Base-by-base conservation (phyloP, 1,284 basidiomycete genomes). In the Porodaedalea pini region DNA sequence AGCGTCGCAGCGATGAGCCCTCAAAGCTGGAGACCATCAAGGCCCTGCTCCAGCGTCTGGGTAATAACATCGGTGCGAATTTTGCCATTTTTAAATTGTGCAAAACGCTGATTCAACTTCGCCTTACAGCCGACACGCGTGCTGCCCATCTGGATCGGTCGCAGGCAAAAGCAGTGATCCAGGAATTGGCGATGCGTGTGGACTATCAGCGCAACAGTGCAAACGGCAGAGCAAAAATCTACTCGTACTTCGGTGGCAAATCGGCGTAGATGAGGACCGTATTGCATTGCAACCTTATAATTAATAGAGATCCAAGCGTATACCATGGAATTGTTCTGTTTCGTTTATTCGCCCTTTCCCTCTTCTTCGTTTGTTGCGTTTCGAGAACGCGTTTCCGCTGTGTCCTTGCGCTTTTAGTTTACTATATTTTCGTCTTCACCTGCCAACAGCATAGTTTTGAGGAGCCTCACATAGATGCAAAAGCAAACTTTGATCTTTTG, bases 71-170 rank as follows among this genome's bases (percentile, higher is more conserved):
- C 53, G 75, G 87, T 88, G 56, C 45, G 77, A 70, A 62, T 66
- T 64, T 40, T 27, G 13, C 17, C 19, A 5, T 47, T 36, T 19
- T 43, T 19, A 7, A n/a, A 13, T 52, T 34, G 27, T 11, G 6
- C 5, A 3, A 19, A 2, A 34, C 32, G 32, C 13, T 7, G 7
- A 15, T 37, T 25, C 31, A 17, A 17, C 21, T 54, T 34, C 49
- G 36, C 34, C 41, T 19, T 54, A 29, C 54, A 89, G 87, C 79
- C 40, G 88, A 90, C 67, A 84, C 82, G 2, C 81, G 85, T 48
- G 86, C 84, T 19, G 81, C 83, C 6, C 81, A 86, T 67, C 75
- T 90, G 34, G 88, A 88, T 60, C 81, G 88, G 41, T 88, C 88
- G 3, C 76, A 81, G 51, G 77, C 82, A 1, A 90, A 89, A 64